A percentile compares a stretch with the other conserved stretches of the same genome.
Evolutionary conservation across 1,284 basidiomycete genomes (phyloP).

Genomic region (Leccinum fuscescens): DNA sequence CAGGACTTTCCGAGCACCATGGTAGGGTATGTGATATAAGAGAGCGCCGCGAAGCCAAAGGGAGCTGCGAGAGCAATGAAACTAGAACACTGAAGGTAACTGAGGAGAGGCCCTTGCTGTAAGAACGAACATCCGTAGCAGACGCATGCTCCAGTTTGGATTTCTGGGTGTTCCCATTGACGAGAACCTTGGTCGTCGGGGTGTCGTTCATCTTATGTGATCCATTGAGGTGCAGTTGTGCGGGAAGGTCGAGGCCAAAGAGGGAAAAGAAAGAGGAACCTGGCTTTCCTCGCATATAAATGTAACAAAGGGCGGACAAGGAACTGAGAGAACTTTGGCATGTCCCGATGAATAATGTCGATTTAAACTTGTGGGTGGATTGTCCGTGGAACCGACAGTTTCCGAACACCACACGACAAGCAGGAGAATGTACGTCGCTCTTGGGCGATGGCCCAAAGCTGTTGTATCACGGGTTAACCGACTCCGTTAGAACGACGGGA

Average conservation of each 20-base stretch:
- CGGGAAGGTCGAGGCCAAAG: slow-evolving; percentile 50
- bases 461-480: slow-evolving; percentile 11
- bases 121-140: slow-evolving; percentile 38
- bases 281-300: slow-evolving; percentile 61
- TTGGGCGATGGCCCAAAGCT: slow-evolving; percentile 87
- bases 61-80: slow-evolving; percentile 92
- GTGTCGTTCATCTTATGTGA: slow-evolving; percentile 19
- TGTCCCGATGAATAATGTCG: slow-evolving; percentile 84
- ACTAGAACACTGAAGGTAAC: slow-evolving; percentile 80
- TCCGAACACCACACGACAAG: not conserved
- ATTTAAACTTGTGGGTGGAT: slow-evolving; percentile 78
- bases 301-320: slow-evolving; percentile 77
- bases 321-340: slow-evolving; percentile 83
- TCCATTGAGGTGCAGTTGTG: slow-evolving; percentile 28
- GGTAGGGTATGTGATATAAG: slow-evolving; percentile 96
- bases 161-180: slow-evolving; percentile 23
- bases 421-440: slow-evolving; percentile 69
- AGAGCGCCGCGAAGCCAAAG: slow-evolving; percentile 91
- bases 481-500: slow-evolving; percentile 1
- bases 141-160: slow-evolving; percentile 38
- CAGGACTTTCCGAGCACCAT: slow-evolving; percentile 99
- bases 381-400: slow-evolving; percentile 64
- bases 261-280: slow-evolving; percentile 50
- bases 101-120: slow-evolving; percentile 56
- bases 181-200: slow-evolving; percentile 26